phyloP scores from a whole-genome alignment of 1,284 basidiomycete species.

The Rhodofomes roseus region DNA sequence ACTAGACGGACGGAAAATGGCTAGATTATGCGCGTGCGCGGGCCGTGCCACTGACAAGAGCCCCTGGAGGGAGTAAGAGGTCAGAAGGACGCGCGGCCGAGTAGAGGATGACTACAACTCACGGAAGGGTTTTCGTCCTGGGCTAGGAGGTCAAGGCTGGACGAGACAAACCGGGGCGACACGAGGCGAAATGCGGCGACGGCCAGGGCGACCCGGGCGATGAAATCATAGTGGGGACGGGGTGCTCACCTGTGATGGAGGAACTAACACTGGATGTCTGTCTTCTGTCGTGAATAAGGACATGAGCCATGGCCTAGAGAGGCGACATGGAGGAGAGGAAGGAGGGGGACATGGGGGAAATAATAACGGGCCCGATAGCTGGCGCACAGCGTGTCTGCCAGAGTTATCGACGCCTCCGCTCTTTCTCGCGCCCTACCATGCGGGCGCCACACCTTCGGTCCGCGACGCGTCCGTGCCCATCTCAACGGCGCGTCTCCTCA shows the following conservation, averaged over 20 bases:
- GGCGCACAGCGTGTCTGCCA: not conserved
- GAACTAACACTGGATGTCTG: slow-evolving; percentile 7
- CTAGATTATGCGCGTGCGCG: not conserved
- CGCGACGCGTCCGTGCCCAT: no score
- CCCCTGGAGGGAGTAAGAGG: not conserved
- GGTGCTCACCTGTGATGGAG: slow-evolving; percentile 5
- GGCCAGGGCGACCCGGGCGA: slow-evolving; percentile 5
- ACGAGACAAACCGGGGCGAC: not conserved
- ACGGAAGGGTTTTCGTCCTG: not conserved
- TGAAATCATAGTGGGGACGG: slow-evolving; percentile 3
- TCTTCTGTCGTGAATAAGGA: not conserved
- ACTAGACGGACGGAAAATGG: not conserved
- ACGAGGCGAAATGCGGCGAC: slow-evolving; percentile 8
- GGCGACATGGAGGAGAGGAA: slow-evolving; percentile 2
- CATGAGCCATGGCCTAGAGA: slow-evolving; percentile 9
- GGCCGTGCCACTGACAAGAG: not conserved
- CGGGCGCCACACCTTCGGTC: not conserved
- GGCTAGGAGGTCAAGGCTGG: not conserved
- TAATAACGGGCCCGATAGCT: not conserved
- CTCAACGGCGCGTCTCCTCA: not conserved
- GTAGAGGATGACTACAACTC: not conserved
- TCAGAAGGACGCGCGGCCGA: not conserved
- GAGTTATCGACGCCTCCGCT: slow-evolving; percentile 1
- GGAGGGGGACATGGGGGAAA: slow-evolving; percentile 5
- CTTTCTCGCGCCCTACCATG: not conserved